Conservation (phyloP, 2,329 filamentous ascomycete species). For the Raffaelea ambrosiae region DNA sequence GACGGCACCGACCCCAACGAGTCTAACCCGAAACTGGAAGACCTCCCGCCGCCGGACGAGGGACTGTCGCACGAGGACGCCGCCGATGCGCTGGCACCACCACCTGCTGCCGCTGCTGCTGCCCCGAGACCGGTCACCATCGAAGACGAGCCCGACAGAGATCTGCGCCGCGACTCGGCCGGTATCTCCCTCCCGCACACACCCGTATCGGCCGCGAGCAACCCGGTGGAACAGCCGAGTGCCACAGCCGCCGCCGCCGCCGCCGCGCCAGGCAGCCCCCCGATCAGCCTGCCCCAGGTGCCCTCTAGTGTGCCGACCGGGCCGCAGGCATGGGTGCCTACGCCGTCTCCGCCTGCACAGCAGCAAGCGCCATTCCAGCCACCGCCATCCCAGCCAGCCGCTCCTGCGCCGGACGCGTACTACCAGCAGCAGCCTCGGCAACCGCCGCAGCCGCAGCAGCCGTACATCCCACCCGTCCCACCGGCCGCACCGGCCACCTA, state of each 20-base stretch:
- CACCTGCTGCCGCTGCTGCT: constrained; percentile 8
- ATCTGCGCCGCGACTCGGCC: constrained; percentile 17
- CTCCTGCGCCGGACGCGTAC: constrained; percentile 12
- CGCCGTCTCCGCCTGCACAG: constrained; percentile 20
- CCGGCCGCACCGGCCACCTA: neutral
- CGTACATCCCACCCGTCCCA: constrained; percentile 3
- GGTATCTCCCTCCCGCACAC: constrained; percentile 26
- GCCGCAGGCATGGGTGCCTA: constrained; percentile 10
- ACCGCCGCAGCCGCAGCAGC: neutral
- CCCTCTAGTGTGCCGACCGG: constrained; percentile 12
- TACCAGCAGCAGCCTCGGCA: constrained; percentile 23
- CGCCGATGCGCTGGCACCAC: constrained; percentile 26
- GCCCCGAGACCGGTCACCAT: constrained; percentile 33
- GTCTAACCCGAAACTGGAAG: constrained; percentile 66
- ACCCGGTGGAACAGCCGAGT: constrained; percentile 6
- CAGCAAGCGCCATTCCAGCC: constrained; percentile 20
- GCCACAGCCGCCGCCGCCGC: neutral
- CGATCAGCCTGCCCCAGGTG: constrained; percentile 17
- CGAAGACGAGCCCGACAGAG: constrained; percentile 44
- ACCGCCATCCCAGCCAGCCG: constrained; percentile 17
- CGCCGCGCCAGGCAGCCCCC: neutral
- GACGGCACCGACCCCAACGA: constrained; percentile 88
- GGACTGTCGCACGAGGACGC: too few relatives aligned
- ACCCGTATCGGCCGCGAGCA: constrained; percentile 24
- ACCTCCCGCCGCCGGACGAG: constrained; percentile 31